A percentile compares a stretch with the other conserved stretches of the same genome.
Evolutionary conservation across 345 rosid species (phyloP).

Genomic region (Excoecaria cochinchinensis): DNA sequence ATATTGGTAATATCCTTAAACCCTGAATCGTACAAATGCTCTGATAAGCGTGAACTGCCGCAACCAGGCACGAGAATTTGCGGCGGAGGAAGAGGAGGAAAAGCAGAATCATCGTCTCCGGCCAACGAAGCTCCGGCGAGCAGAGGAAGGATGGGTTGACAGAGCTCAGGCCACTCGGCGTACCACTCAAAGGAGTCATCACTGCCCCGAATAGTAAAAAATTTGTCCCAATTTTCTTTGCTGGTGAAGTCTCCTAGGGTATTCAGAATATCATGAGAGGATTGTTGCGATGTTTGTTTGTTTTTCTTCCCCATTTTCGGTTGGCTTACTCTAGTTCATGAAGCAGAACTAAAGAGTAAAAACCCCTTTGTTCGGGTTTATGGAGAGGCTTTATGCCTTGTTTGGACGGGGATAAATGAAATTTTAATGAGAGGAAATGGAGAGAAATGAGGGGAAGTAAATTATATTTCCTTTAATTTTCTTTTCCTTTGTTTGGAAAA

Average conservation of each 20-base stretch:
- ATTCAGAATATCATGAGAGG: constrained; percentile 46
- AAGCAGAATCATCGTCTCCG: not conserved
- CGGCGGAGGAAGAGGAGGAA: constrained; percentile 20
- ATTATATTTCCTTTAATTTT: no score
- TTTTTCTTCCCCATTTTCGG: constrained; percentile 59
- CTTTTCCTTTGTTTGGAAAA: no score
- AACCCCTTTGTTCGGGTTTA: not conserved
- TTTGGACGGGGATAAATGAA: no score
- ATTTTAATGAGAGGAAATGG: no score
- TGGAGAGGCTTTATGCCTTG: not conserved
- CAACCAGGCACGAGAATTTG: constrained; percentile 90
- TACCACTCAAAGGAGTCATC: constrained; percentile 96
- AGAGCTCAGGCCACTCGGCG: constrained; percentile 91
- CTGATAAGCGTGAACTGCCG: constrained; percentile 82
- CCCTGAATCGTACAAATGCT: constrained; percentile 82
- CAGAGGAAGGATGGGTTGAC: constrained; percentile 52
- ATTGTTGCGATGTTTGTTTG: constrained; percentile 30
- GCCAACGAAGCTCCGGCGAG: constrained; percentile 24
- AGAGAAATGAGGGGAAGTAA: no score
- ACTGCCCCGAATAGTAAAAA: constrained; percentile 78
- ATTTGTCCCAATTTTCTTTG: constrained; percentile 94
- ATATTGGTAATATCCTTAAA: constrained; percentile 64
- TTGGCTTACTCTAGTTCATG: constrained; percentile 5
- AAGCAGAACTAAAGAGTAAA: not conserved
- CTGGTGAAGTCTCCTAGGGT: constrained; percentile 90